Evolutionary conservation across 176 grass and related monocot species (phyloP), one percentile per base, ranked within the genome.

Genomic region (Zoysia japonica): DNA sequence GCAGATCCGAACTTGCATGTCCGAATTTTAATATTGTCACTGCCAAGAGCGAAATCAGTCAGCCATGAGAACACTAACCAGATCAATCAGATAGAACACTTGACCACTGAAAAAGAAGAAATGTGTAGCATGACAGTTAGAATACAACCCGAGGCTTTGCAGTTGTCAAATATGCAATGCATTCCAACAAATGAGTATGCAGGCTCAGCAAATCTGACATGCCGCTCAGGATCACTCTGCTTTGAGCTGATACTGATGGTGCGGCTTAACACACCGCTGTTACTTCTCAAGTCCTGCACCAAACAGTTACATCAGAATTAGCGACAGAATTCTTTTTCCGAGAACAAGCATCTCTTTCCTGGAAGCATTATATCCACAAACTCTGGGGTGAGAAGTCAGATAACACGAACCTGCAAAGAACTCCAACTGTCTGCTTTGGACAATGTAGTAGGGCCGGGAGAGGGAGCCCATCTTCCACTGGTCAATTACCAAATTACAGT

Each of bases 111-210:
- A 56, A 90, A 8, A 68, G 16, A 40, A 79, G 13, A 80, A 86
- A 78, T 44, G 2, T 37, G 19, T 61, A 72, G 57, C 36, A 70
- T 55, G 45, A 57, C 59, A 39, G 67, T 20, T 39, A 88, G 67
- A n/a, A 84, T 57, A 87, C 64, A 75, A 96, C 96, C 96, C 91
- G 92, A 93, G 63, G 86, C 80, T 93, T 89, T 99, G 78, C 90
- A 95, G 81, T 87, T 87, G 76, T 99, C 96, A 89, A 99, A 95
- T 46, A 99, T 93, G 82, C 92, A 99, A 47, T 96, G 96, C 96
- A 99, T 91, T 87, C 96, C 96, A 86, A 99, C 88, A 85, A 99
- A 99, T 19, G 96, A 99, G 84, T 96, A 96, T 54, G 88, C 90
- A 77, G 88, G 90, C 40, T 99, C 92, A 0, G 75, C 52, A 9